A percentile compares a stretch with the other conserved stretches of the same genome.
phyloP scores from a whole-genome alignment of 345 rosid genomes.

The Ricinus communis region DNA sequence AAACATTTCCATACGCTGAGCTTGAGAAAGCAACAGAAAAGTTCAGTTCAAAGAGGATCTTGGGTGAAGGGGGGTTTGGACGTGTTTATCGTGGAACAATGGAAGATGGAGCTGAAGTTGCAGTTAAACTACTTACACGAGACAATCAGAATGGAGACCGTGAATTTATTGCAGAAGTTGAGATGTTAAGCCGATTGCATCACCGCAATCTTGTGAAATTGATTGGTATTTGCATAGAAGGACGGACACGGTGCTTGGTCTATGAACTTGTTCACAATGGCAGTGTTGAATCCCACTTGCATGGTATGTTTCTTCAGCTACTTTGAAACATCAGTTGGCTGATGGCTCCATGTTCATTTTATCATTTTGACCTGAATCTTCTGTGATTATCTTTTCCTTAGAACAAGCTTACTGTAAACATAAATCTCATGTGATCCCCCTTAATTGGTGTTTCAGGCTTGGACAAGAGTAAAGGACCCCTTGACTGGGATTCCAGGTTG shows the following conservation, averaged over 20 bases:
- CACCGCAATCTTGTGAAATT: constrained; percentile 98
- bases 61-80: constrained; percentile 99
- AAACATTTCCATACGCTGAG: constrained; percentile 65
- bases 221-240: constrained; percentile 94
- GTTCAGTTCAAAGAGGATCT: constrained; percentile 78
- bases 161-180: constrained; percentile 96
- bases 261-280: constrained; percentile 95
- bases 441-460: constrained; percentile 40
- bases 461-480: constrained; percentile 66
- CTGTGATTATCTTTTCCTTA: constrained; percentile 4
- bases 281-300: constrained; percentile 98
- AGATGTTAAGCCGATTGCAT: constrained; percentile 98
- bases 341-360: not conserved
- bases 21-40: constrained; percentile 86
- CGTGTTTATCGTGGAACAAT: constrained; percentile 76
- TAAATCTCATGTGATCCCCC: constrained; percentile 2
- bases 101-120: constrained; percentile 85
- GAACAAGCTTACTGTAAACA: not conserved
- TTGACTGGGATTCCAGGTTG: constrained; percentile 96
- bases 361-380: not conserved
- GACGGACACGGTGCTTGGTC: constrained; percentile 77
- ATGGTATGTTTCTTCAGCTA: constrained; percentile 53
- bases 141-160: constrained; percentile 86
- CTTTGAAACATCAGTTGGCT: not conserved
- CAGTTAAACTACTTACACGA: constrained; percentile 88